Percentiles rank a stretch among this genome's conserved stretches.
These are phyloP conservation scores for Eucalyptus virginea DNA, from an alignment of 345 rosid genomes.

Conservation along the genomic window DNA sequence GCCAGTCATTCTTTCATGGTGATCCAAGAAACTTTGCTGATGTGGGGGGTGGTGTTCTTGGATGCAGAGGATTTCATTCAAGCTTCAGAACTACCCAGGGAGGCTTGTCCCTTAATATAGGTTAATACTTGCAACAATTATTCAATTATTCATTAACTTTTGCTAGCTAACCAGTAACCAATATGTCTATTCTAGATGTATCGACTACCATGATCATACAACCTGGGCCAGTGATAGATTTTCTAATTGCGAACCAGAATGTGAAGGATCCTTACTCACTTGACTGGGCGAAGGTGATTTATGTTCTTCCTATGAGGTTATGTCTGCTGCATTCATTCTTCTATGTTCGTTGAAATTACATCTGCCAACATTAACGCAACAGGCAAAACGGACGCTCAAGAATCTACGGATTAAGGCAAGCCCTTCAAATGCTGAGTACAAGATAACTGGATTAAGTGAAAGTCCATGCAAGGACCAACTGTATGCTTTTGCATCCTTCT, in stretches of 20 bases:
- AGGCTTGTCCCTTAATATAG: slow-evolving; percentile 86
- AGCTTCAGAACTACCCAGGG: slow-evolving; percentile 83
- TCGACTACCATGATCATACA: slow-evolving; percentile 85
- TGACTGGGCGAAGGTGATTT: slow-evolving; percentile 77
- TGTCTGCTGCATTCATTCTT: background rate
- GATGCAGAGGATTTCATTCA: slow-evolving; percentile 76
- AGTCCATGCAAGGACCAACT: slow-evolving; percentile 36
- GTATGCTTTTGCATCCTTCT: slow-evolving; percentile 7
- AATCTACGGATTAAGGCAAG: slow-evolving; percentile 61
- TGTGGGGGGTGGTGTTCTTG: slow-evolving; percentile 79
- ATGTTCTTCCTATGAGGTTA: background rate
- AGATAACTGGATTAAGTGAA: slow-evolving; percentile 77
- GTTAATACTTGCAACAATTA: slow-evolving; percentile 4
- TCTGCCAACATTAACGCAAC: background rate
- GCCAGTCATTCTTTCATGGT: slow-evolving; percentile 75
- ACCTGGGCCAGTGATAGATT: slow-evolving; percentile 79
- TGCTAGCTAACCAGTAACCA: background rate
- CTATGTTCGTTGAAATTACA: background rate
- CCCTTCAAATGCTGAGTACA: slow-evolving; percentile 73
- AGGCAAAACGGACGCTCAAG: slow-evolving; percentile 68
- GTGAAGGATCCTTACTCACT: slow-evolving; percentile 48
- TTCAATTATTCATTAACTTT: background rate
- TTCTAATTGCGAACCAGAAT: slow-evolving; percentile 54
- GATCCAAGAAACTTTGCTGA: slow-evolving; percentile 57
- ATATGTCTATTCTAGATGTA: slow-evolving; percentile 35